Percentiles rank a stretch among this genome's conserved stretches.
Evolutionary conservation across 2,329 filamentous ascomycete genomes (phyloP).

Genomic region (Helotiales sp.): DNA sequence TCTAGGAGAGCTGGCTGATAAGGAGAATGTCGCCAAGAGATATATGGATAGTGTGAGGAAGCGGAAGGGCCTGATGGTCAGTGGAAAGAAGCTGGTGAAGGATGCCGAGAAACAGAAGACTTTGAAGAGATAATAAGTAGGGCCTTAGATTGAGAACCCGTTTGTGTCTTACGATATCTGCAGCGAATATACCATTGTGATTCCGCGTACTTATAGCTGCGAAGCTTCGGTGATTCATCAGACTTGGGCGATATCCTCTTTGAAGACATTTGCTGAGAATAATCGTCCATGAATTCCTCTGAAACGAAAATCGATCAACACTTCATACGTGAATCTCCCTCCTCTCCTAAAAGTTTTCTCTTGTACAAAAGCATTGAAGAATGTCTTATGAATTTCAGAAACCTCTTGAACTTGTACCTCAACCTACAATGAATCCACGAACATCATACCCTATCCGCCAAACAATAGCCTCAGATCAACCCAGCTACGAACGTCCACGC

Average conservation of each 20-base stretch:
- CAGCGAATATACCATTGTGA: neutral
- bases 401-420: neutral
- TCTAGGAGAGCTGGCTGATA: slow-evolving; percentile 88
- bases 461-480: neutral
- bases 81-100: slow-evolving; percentile 74
- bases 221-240: neutral
- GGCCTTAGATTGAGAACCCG: neutral
- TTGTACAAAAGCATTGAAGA: neutral
- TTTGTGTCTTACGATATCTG: neutral
- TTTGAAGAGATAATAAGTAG: slow-evolving; percentile 57
- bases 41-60: slow-evolving; percentile 91
- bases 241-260: neutral
- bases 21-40: slow-evolving; percentile 92
- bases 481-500: neutral
- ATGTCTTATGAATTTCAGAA: neutral
- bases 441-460: neutral
- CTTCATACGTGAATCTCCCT: neutral
- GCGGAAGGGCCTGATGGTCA: slow-evolving; percentile 87
- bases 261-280: too few species aligned
- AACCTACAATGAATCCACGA: neutral
- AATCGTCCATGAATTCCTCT: too few species aligned
- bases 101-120: slow-evolving; percentile 93
- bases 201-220: neutral
- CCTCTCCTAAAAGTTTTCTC: neutral
- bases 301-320: too few species aligned